phyloP scores from a whole-genome alignment of 805 yeast genomes.

The Kluyveromyces starmeri region DNA sequence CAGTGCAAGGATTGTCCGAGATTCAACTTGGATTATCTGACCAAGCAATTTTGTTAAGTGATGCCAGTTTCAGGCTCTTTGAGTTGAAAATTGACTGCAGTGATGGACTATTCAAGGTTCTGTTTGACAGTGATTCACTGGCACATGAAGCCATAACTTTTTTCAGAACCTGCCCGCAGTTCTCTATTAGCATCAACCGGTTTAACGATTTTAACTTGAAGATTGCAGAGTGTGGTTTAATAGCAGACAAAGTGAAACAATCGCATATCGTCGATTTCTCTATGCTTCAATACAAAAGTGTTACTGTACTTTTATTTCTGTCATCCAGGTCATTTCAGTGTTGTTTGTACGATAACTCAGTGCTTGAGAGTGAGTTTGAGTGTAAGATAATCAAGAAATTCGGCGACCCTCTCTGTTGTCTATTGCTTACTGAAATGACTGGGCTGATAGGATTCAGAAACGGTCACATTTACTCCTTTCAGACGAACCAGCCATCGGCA shows the following conservation, averaged over 20 bases:
- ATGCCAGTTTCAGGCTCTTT: background rate
- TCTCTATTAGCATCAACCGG: conserved; percentile 1
- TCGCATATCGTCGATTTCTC: background rate
- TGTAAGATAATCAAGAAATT: background rate
- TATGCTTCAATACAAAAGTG: background rate
- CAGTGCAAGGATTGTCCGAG: background rate
- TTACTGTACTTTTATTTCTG: background rate
- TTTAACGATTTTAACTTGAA: conserved; percentile 1
- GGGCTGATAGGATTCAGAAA: conserved; percentile 4
- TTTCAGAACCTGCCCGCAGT: background rate
- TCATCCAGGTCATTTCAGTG: background rate
- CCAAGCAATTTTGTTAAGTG: conserved; percentile 1
- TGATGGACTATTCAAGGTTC: conserved; percentile 1
- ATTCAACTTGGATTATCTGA: background rate
- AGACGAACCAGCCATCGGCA: too few relatives aligned
- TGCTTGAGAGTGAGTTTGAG: background rate
- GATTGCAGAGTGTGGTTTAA: background rate
- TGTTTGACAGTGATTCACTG: background rate
- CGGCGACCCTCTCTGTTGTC: conserved; percentile 2
- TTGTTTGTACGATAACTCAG: background rate
- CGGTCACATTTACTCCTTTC: background rate
- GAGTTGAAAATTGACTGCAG: background rate
- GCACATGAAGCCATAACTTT: background rate
- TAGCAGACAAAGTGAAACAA: background rate
- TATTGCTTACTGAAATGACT: background rate